phyloP scores from a whole-genome alignment of 306 rosid species.

The Glycyrrhiza uralensis region DNA sequence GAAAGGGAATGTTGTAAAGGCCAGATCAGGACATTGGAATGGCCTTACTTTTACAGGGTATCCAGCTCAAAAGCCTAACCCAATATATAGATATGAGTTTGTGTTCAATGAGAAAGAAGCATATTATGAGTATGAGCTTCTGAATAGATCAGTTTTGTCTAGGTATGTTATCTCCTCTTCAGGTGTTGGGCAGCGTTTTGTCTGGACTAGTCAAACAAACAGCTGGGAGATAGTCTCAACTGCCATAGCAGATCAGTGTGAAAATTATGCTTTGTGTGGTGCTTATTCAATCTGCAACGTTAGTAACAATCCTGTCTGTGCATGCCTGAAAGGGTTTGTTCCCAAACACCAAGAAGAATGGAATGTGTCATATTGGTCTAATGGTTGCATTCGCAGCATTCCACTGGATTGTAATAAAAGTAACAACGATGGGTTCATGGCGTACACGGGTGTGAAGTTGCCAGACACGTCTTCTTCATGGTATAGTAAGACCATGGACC shows the following conservation, averaged over 20 bases:
- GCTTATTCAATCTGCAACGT: not conserved
- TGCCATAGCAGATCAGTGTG: not conserved
- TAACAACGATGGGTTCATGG: not conserved
- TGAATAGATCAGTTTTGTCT: not conserved
- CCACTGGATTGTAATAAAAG: not conserved
- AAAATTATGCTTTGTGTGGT: constrained; percentile 5
- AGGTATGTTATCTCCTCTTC: not conserved
- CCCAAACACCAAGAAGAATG: constrained; percentile 5
- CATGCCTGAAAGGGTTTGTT: constrained; percentile 13
- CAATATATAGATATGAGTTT: no score
- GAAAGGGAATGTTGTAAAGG: not conserved
- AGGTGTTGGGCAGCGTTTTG: not conserved
- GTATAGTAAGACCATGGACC: not conserved
- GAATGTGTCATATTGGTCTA: not conserved
- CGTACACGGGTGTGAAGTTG: not conserved
- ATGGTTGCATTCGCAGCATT: not conserved
- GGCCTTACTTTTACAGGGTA: not conserved
- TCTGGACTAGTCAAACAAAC: not conserved
- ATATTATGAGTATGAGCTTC: not conserved
- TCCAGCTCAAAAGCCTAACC: not conserved
- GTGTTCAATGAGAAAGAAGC: not conserved
- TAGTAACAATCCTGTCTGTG: not conserved
- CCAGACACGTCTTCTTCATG: constrained; percentile 32
- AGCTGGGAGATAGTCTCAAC: accelerated
- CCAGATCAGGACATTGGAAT: not conserved